These are phyloP conservation scores for Emiliania huxleyi DNA, from an alignment of 78 protist species.

Conservation along the genomic window DNA sequence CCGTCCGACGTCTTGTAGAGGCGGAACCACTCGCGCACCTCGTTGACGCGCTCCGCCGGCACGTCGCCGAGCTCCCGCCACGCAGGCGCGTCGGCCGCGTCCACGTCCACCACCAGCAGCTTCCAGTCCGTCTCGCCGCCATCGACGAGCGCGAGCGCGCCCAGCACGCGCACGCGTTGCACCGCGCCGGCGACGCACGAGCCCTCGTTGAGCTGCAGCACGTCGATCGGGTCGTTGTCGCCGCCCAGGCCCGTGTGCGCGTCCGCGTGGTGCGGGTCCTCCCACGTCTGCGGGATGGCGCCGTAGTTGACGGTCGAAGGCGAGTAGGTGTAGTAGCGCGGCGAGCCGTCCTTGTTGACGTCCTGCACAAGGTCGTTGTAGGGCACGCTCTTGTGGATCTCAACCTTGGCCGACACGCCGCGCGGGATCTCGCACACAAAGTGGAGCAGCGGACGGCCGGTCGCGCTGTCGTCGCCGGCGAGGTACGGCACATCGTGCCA, in stretches of 20 bases:
- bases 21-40: neutral
- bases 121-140: constrained; percentile 36
- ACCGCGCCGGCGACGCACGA: neutral
- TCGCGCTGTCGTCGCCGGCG: neutral
- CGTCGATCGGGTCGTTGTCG: constrained; percentile 55
- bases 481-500: neutral
- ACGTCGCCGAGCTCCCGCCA: neutral
- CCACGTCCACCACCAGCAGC: neutral
- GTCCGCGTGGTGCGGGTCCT: neutral
- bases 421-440: neutral
- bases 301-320: constrained; percentile 45
- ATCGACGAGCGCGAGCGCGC: constrained; percentile 39
- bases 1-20: neutral
- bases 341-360: constrained; percentile 11
- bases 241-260: neutral
- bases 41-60: neutral
- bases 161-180: constrained; percentile 39
- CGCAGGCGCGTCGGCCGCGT: neutral
- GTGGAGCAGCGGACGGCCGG: neutral
- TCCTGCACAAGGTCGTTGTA: constrained; percentile 46
- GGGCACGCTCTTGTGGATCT: constrained; percentile 21
- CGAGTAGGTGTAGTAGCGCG: constrained; percentile 51
- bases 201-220: constrained; percentile 13
- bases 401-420: constrained; percentile 4
- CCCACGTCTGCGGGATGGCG: constrained; percentile 49